Evolutionary conservation across 352 stramenopile species (phyloP), one percentile per base, ranked within the genome.

Genomic region (Vaucheria bursata): DNA sequence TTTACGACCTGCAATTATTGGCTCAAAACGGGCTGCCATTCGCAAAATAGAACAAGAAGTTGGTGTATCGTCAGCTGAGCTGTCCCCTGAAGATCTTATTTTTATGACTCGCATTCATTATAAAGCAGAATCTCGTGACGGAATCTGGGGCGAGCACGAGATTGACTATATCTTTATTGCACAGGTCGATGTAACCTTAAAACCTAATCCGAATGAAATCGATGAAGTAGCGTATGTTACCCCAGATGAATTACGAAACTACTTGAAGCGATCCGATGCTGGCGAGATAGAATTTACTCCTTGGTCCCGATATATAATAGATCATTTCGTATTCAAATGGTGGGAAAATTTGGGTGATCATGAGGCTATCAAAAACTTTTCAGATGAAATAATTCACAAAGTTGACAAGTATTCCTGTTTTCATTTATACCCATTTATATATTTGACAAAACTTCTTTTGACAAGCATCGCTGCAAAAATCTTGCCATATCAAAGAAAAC

Each of bases 101-200:
- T 95, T 94, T 81, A 82, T 97, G 36, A 94, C 91, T 7, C 72
- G 72, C 39, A 78, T 85, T 12, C 79, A 85, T 71, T 85, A 85
- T 71, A 29, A 35, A 29, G 65, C 65, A 29, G 65, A 25, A 40
- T 4, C 1, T 2, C 29, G 79, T 1, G 80, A 88, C 2, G 65
- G 91, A 76, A 74, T 81, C 12, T 98, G 94, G 94, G 95, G 92
- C 68, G 94, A 98, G 86, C 96, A 97, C 79, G 94, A 98, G 83
- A 92, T 98, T 77, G 94, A 98, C 82, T 95, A 98, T 84, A 94
- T 98, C 38, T 87, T 97, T 18, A 89, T 98, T 40, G 87, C 87
- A 39, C 82, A 89, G 50, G 79, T 86, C 0, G 87, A 93, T 40
- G 85, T 95, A 12, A 8, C 59, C 33, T 80, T 97, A 29, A 73